These are phyloP conservation scores for Backusella morwellensis DNA, from an alignment of 192 early-diverging fungal species.

Conservation along the genomic window DNA sequence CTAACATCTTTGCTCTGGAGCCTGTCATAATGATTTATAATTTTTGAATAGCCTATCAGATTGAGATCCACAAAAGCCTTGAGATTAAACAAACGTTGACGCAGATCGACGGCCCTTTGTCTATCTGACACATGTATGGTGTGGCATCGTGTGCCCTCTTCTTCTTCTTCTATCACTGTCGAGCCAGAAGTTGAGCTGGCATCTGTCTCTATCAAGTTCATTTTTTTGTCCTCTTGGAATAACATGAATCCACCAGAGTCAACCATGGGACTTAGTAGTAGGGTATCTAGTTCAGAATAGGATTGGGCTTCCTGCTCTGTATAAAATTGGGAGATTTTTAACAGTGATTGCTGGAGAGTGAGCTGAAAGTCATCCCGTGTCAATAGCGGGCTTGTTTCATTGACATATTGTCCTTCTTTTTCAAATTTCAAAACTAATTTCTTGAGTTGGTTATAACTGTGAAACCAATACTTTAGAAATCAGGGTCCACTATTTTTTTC, in stretches of 20 bases:
- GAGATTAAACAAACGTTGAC: slow-evolving; percentile 79
- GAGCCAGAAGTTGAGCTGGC: not conserved
- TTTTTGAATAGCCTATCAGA: slow-evolving; percentile 90
- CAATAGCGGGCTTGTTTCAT: slow-evolving; percentile 49
- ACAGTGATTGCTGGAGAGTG: slow-evolving; percentile 80
- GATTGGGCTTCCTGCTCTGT: slow-evolving; percentile 76
- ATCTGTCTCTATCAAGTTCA: not conserved
- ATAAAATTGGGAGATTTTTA: slow-evolving; percentile 84
- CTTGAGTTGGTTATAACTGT: slow-evolving; percentile 71
- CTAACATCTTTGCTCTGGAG: slow-evolving; percentile 67
- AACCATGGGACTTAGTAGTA: not conserved
- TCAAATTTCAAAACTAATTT: slow-evolving; percentile 75
- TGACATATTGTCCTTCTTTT: slow-evolving; percentile 41
- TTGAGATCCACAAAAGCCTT: slow-evolving; percentile 88
- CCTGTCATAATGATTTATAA: slow-evolving; percentile 95
- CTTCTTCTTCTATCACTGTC: not conserved
- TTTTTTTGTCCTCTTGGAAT: not conserved
- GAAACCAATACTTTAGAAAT: not conserved
- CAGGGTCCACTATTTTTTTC: not conserved
- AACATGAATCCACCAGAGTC: not conserved
- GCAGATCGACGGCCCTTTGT: slow-evolving; percentile 60
- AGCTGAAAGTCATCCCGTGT: slow-evolving; percentile 22
- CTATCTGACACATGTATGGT: not conserved
- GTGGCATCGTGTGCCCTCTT: not conserved
- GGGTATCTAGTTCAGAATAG: slow-evolving; percentile 57